These are phyloP conservation scores for Sanghuangporus weigelae DNA, from an alignment of 1,284 basidiomycete genomes.

Conservation along the genomic window DNA sequence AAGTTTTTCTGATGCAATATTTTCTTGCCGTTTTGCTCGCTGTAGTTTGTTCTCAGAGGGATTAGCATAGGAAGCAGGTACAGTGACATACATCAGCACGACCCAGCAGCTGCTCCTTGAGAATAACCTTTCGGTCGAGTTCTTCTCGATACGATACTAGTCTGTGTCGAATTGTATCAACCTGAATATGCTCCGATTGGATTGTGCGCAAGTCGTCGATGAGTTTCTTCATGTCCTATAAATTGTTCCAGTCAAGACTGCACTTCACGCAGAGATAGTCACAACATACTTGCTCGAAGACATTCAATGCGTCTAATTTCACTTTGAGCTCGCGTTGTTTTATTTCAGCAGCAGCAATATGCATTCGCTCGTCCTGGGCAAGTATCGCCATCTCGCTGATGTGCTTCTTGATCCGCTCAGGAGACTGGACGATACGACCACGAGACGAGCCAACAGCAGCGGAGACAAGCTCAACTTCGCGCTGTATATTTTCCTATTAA, in stretches of 20 bases:
- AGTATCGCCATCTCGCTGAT: conserved; percentile 67
- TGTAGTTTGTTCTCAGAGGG: conserved; percentile 28
- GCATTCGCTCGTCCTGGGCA: conserved; percentile 56
- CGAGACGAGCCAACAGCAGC: conserved; percentile 59
- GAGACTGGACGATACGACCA: conserved; percentile 79
- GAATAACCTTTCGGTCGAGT: conserved; percentile 65
- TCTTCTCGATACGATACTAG: conserved; percentile 59
- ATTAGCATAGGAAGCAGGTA: not conserved
- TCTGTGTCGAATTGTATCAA: conserved; percentile 59
- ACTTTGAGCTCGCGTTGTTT: conserved; percentile 72
- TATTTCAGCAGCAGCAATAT: conserved; percentile 54
- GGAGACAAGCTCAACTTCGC: conserved; percentile 49
- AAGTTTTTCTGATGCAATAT: conserved; percentile 20
- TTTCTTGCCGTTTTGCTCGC: conserved; percentile 36
- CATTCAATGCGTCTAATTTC: conserved; percentile 65
- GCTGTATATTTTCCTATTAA: conserved; percentile 51
- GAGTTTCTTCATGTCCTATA: conserved; percentile 63
- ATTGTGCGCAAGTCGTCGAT: conserved; percentile 67
- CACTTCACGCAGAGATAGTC: not conserved
- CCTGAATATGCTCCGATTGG: conserved; percentile 58
- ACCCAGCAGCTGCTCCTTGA: conserved; percentile 60
- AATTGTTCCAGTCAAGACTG: not conserved
- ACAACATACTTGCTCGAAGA: conserved; percentile 61
- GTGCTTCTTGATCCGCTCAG: conserved; percentile 77
- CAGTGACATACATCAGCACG: conserved; percentile 52